Evolutionary conservation across 2,329 filamentous ascomycete species (phyloP), one percentile per base, ranked within the genome.

Genomic region (Achaetomium macrosporum): DNA sequence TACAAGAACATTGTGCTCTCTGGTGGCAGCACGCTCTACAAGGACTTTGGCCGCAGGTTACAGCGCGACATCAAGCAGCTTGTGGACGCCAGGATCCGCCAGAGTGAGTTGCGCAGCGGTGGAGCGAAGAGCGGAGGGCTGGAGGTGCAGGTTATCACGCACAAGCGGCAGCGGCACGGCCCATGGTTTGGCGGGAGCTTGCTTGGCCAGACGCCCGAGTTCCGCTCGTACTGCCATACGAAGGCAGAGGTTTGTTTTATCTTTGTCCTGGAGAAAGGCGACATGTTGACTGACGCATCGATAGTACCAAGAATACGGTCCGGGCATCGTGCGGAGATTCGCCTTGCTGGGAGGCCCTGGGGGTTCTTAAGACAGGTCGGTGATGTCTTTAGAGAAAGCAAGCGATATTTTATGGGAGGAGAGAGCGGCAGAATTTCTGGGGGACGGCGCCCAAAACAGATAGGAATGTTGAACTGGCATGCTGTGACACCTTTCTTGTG

Each of bases 1-100:
- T 99, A 99, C 82, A 99, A 99, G 83, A 99, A 99, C 74, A 99
- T 99, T 73, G 93, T 99, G 35, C 79, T 99, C 36, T 97, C 92
- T 3, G 93, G 93, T 68, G 93, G 93, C 64, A 96, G 91, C 62
- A 99, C 93, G 19, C 77, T 99, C 57, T 99, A 97, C 82, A 96
- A 97, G 74, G 91, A 99, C 73, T 99, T 99, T 72, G 93, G 93
- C 25, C 84, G 93, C 61, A 84, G 93, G 68, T 78, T 99, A 76
- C 95, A 99, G 75, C 85, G 93, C 68, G 95, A 99, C 68, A 99
- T 99, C 68, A 89, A 93, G 73, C 90, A 96, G 68, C 75, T 99
- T 54, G 93, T 97, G 40, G 93, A 99, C 67, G 90, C 86, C 16
- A 83, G 93, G 63, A 96, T 99, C 67, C 84, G 87, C 63, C 90